Base-by-base conservation (phyloP, 352 stramenopile genomes). In the Phytophthora constricta region DNA sequence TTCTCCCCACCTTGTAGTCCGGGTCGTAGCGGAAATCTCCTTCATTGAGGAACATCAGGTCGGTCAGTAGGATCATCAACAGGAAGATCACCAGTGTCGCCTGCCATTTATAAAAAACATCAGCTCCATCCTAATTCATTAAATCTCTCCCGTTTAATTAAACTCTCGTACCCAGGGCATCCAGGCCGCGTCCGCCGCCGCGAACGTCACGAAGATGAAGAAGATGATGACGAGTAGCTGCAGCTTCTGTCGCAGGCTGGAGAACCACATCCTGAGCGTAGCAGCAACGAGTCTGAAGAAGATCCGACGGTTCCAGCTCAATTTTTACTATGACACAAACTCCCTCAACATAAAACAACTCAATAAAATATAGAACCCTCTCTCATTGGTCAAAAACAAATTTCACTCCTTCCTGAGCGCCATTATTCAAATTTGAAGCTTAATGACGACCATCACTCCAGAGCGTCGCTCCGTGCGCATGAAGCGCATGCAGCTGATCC, bases 81-180 rank as follows among this genome's bases (percentile, higher is more conserved):
- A 92, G 65, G 76, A 92, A 94, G 22, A 94, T 80, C 39, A 94
- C 81, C 41, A 94, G 70, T 48, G 82, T 92, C 34, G 81, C 84
- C 86, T 94, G 43, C 4, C 1, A 13, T 37, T 37, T 0, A 8
- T 7, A 42, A 62, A 16, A 31, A 53, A 17, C 37, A 45, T 22
- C 5, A 14, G 10, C 22, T 23, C 3, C 14, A 13, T 16, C 25
- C 23, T 22, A 5, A n/a, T 41, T n/a, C 25, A 59, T 17, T 13
- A 26, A 39, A 37, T 33, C n/a, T n/a, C n/a, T n/a, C n/a, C n/a
- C n/a, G n/a, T n/a, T n/a, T n/a, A n/a, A n/a, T n/a, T n/a, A n/a
- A n/a, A n/a, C n/a, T n/a, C n/a, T n/a, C 81, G n/a, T 63, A 94
- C 86, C 84, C 84, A 94, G 0, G 79, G 84, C 77, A 94, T 94